These are phyloP conservation scores for Lathyrus aphaca DNA, from an alignment of 306 rosid genomes.

Conservation along the genomic window DNA sequence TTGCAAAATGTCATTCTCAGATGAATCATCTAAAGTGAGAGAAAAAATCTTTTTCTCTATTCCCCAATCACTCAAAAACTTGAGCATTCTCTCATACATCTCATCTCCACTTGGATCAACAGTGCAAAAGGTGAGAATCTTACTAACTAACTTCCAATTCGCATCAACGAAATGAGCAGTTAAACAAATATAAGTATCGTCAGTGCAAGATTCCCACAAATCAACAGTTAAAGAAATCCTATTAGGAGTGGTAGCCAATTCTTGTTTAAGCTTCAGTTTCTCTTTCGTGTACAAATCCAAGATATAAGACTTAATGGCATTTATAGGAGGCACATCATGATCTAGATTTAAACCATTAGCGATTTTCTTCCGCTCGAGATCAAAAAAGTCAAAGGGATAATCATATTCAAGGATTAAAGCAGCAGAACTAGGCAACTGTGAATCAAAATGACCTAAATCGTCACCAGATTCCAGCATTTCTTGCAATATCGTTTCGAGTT, in stretches of 20 bases:
- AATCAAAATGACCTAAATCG: neutral
- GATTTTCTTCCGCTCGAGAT: neutral
- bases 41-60: constrained; percentile 22
- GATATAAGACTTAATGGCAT: neutral
- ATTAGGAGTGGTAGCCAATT: neutral
- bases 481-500: neutral
- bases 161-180: constrained; percentile 1
- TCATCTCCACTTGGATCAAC: neutral
- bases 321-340: neutral
- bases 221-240: constrained; percentile 2
- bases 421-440: neutral
- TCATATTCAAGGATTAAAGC: neutral
- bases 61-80: constrained; percentile 4
- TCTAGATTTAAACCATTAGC: neutral
- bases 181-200: neutral
- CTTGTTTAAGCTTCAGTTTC: constrained; percentile 4
- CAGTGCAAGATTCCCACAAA: neutral
- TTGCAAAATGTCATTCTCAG: neutral
- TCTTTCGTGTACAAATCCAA: neutral
- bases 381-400: neutral
- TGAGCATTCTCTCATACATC: neutral
- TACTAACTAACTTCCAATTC: neutral
- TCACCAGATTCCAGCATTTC: neutral
- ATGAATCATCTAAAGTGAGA: constrained; percentile 3
- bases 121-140: neutral